Conservation (phyloP, 208 protist species). For the Balamuthia mandrillaris region DNA sequence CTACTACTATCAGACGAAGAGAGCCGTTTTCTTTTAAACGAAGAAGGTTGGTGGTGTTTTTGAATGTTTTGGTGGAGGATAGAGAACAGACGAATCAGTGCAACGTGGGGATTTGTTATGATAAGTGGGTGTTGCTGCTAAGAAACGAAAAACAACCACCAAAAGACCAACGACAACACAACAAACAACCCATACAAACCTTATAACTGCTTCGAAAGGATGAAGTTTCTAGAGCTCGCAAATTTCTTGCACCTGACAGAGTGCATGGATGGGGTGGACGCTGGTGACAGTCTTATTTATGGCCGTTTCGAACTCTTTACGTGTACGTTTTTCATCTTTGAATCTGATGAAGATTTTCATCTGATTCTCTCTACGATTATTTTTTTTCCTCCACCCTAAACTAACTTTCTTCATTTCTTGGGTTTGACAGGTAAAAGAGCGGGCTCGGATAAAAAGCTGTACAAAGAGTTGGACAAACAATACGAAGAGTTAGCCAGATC, state of each 20-base stretch:
- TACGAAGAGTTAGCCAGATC: slow-evolving; percentile 27
- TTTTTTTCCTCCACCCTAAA: background rate
- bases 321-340: background rate
- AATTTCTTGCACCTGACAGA: background rate
- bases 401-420: background rate
- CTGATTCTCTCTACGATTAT: background rate
- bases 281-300: slow-evolving; percentile 6
- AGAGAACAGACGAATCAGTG: too few relatives aligned
- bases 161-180: too few relatives aligned
- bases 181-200: too few relatives aligned
- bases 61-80: too few relatives aligned
- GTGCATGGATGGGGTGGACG: background rate
- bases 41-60: too few relatives aligned
- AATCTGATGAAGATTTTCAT: background rate
- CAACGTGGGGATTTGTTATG: too few relatives aligned
- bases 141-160: too few relatives aligned
- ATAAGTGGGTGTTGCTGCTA: too few relatives aligned
- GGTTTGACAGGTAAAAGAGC: background rate
- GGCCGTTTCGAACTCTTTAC: background rate
- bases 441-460: slow-evolving; percentile 29
- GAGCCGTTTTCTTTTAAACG: too few relatives aligned
- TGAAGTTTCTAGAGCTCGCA: slow-evolving; percentile 16
- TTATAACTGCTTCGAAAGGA: too few relatives aligned
- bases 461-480: slow-evolving; percentile 9
- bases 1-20: too few relatives aligned